Base-by-base conservation (phyloP, 371 early-diverging fungal species). In the Basidiobolus heterosporus region DNA sequence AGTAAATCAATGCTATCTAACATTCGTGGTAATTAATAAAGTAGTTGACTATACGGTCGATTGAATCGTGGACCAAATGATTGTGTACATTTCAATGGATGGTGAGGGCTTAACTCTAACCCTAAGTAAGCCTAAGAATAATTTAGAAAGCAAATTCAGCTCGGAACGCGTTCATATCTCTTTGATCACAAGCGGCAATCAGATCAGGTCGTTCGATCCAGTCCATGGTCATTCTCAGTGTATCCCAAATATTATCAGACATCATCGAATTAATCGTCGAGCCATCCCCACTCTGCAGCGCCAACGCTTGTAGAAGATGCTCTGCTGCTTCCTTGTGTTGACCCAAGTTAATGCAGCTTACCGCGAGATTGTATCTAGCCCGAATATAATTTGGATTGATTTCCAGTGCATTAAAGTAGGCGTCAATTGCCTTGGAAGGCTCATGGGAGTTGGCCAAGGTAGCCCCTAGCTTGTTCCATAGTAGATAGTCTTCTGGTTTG, bases 401-500 rank as follows among this genome's bases (percentile, higher is more conserved):
- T 56, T 89, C 79, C 16, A 97, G 68, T 1, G 96, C 98, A 19
- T 77, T 70, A 47, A 78, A 82, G 57, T 97, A 97, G 36, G 94
- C 91, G 16, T 89, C 90, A 11, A 94, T 82, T 8, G 96, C 94
- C 16, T 75, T 67, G 15, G 63, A 47, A 14, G 79, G 74, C 40
- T 81, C 67, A 14, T 74, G 69, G 2, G 82, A 74, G 56, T 95
- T 95, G 23, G 96, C 95, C 36, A 90, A 69, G 0, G 95, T 97
- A 0, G 98, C 98, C 15, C 95, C 98, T 24, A 94, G 72, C 54
- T 83, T 86, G 70, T 94, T 94, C 91, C 92, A 97, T 40, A 93
- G 70, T 56, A 88, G 66, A 62, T 91, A 92, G 57, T 96, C 93
- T 62, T 85, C 70, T 2, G 96, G 95, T 35, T 83, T 61, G 16